These are phyloP conservation scores for Neurospora sp. DNA, from an alignment of 495 filamentous ascomycete genomes.

Conservation along the genomic window DNA sequence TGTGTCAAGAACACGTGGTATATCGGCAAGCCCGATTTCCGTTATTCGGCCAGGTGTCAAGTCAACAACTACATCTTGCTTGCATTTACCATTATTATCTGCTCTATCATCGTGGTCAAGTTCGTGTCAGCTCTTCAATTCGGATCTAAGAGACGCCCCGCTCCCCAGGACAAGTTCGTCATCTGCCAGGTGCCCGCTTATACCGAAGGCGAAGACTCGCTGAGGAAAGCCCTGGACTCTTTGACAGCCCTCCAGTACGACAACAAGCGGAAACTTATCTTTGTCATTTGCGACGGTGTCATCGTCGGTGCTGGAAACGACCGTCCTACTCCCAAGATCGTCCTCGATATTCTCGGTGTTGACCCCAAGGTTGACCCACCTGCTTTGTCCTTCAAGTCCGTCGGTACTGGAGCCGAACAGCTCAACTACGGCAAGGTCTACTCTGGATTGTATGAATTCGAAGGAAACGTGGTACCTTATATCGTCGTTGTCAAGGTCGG, in stretches of 20 bases:
- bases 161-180: slow-evolving; percentile 94
- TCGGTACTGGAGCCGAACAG: slow-evolving; percentile 83
- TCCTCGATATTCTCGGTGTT: slow-evolving; percentile 92
- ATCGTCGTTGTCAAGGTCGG: slow-evolving; percentile 93
- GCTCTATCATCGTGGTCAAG: slow-evolving; percentile 70
- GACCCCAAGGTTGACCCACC: slow-evolving; percentile 95
- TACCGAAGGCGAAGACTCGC: slow-evolving; percentile 90
- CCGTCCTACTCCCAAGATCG: slow-evolving; percentile 92
- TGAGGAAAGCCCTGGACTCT: slow-evolving; percentile 87
- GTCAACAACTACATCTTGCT: slow-evolving; percentile 90
- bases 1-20: slow-evolving; percentile 84
- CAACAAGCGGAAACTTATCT: slow-evolving; percentile 93
- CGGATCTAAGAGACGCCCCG: slow-evolving; percentile 79
- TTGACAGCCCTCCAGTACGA: slow-evolving; percentile 91
- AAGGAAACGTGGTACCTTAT: slow-evolving; percentile 96
- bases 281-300: slow-evolving; percentile 90
- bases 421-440: slow-evolving; percentile 98
- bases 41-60: slow-evolving; percentile 62
- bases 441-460: slow-evolving; percentile 93
- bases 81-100: slow-evolving; percentile 73
- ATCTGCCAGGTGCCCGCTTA: slow-evolving; percentile 98
- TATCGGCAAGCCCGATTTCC: slow-evolving; percentile 75
- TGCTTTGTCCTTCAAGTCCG: slow-evolving; percentile 80
- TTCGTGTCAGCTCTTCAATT: slow-evolving; percentile 93
- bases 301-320: slow-evolving; percentile 96